Conservation (phyloP, 2,329 filamentous ascomycete species). For the Aspergillus sp. region DNA sequence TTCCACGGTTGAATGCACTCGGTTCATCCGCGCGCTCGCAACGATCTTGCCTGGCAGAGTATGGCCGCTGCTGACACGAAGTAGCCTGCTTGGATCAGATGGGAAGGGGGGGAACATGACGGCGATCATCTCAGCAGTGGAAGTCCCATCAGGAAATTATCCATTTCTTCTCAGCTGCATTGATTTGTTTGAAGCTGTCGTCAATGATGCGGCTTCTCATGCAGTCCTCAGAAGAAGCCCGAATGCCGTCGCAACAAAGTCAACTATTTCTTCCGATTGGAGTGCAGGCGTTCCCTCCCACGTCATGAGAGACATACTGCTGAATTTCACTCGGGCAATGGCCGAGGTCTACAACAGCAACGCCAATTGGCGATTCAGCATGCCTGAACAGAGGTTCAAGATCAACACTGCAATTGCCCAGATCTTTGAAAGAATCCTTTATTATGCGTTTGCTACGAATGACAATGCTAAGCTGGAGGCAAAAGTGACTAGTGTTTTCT, state of each 20-base stretch:
- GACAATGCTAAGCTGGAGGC: constrained; percentile 41
- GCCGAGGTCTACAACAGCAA: constrained; percentile 81
- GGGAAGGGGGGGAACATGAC: constrained; percentile 67
- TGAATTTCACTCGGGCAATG: constrained; percentile 63
- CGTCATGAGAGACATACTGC: constrained; percentile 60
- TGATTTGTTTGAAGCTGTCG: constrained; percentile 61
- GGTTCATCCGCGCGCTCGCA: constrained; percentile 68
- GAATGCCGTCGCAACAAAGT: constrained; percentile 21
- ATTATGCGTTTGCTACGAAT: constrained; percentile 66
- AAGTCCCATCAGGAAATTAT: constrained; percentile 67
- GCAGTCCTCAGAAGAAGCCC: constrained; percentile 37
- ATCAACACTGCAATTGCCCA: constrained; percentile 60
- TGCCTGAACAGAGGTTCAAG: constrained; percentile 56
- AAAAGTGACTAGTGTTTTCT: constrained; percentile 55
- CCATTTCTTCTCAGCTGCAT: constrained; percentile 67
- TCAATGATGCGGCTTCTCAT: constrained; percentile 61
- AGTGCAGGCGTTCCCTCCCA: constrained; percentile 69
- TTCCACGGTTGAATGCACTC: constrained; percentile 64
- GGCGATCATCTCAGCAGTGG: constrained; percentile 69
- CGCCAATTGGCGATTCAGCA: constrained; percentile 72
- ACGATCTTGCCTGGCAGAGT: constrained; percentile 68
- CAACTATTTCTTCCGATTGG: constrained; percentile 36
- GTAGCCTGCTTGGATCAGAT: constrained; percentile 66
- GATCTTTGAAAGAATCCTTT: constrained; percentile 62
- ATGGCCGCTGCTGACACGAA: constrained; percentile 81